phyloP scores from a whole-genome alignment of 352 stramenopile species.

The Globisporangium uncinulatum region DNA sequence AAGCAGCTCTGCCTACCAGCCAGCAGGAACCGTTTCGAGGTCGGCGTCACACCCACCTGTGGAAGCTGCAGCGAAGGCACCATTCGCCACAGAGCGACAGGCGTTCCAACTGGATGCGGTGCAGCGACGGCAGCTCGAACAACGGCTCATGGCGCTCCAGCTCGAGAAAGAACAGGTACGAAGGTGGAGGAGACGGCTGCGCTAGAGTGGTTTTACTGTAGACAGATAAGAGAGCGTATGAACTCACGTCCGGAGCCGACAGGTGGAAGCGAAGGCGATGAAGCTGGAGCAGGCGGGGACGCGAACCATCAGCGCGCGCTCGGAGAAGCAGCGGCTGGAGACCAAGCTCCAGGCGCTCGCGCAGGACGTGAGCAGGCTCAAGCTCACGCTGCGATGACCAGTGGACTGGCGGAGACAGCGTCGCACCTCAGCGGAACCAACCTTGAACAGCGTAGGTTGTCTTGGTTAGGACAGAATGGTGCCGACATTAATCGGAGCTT shows the following conservation, averaged over 20 bases:
- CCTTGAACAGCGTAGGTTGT: no score
- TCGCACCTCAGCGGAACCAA: no score
- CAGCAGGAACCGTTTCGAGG: neutral
- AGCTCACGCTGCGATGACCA: constrained; percentile 22
- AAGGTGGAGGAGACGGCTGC: neutral
- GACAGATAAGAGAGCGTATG: neutral
- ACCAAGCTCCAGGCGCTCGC: constrained; percentile 20
- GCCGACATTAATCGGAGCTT: no score
- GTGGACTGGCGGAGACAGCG: neutral
- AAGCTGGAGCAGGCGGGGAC: constrained; percentile 39
- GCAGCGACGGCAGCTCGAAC: constrained; percentile 34
- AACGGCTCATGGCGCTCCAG: constrained; percentile 33
- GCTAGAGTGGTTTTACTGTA: neutral
- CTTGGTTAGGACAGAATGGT: no score
- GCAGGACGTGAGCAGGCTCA: constrained; percentile 27
- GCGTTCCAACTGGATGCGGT: constrained; percentile 31
- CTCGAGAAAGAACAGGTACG: constrained; percentile 43
- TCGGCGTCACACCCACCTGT: constrained; percentile 9
- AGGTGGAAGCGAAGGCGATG: constrained; percentile 30
- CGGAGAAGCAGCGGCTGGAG: constrained; percentile 28
- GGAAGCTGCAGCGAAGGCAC: constrained; percentile 8
- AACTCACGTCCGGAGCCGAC: neutral
- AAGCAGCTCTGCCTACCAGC: constrained; percentile 3
- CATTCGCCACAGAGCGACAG: constrained; percentile 42
- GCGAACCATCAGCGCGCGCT: constrained; percentile 38